Conservation (phyloP, 768 basidiomycete genomes). For the Mycena kentingensis region DNA sequence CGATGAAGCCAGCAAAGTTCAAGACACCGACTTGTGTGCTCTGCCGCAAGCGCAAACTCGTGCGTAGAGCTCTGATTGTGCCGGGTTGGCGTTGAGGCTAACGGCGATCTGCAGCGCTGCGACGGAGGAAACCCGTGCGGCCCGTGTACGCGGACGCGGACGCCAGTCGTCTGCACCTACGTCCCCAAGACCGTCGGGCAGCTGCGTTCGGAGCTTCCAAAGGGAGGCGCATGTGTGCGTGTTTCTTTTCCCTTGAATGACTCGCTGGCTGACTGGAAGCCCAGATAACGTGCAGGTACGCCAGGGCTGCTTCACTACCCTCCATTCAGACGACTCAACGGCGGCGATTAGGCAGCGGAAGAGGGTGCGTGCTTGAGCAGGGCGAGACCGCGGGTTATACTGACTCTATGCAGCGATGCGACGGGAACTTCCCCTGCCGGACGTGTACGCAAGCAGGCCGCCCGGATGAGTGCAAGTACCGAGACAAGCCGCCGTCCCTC, state of each 20-base stretch:
- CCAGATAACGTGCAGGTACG: constrained; percentile 18
- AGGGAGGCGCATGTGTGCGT: constrained; percentile 21
- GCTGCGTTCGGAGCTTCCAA: constrained; percentile 20
- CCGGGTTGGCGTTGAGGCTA: neutral
- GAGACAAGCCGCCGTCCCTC: constrained; percentile 6
- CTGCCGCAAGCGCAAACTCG: constrained; percentile 20
- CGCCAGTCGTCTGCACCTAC: constrained; percentile 18
- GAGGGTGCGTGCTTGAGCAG: constrained; percentile 3
- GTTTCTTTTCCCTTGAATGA: neutral
- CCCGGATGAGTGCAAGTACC: constrained; percentile 18
- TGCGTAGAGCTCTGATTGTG: neutral
- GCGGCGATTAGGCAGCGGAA: constrained; percentile 15
- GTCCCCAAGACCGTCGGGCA: constrained; percentile 19
- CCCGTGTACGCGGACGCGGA: constrained; percentile 19
- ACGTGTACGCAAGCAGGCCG: constrained; percentile 12
- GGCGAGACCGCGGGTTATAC: neutral
- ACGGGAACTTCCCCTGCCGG: constrained; percentile 13
- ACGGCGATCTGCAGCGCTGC: constrained; percentile 11
- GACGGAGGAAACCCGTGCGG: constrained; percentile 20
- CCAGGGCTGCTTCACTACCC: neutral
- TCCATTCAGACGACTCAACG: neutral
- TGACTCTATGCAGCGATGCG: constrained; percentile 13
- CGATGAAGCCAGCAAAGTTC: constrained; percentile 17
- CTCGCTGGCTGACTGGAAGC: neutral
- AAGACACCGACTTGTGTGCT: constrained; percentile 21